Percentiles rank a stretch among this genome's conserved stretches.
Evolutionary conservation across 306 rosid genomes (phyloP).

Genomic region (Cicer cuneatum): DNA sequence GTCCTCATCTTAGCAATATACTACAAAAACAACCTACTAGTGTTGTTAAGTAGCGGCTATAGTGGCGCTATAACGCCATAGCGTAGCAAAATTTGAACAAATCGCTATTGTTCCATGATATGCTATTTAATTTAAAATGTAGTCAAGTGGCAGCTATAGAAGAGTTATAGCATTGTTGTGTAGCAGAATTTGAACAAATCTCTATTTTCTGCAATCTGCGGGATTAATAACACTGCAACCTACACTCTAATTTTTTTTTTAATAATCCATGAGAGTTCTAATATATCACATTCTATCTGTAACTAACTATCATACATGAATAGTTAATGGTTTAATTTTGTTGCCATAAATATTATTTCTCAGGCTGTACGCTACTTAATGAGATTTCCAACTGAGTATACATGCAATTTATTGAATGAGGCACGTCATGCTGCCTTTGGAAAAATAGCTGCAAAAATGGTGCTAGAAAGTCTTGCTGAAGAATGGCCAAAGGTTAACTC

Average conservation of each 20-base stretch:
- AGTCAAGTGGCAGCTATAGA: too few relatives aligned
- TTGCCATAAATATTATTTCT: slow-evolving; percentile 10
- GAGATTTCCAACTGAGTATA: slow-evolving; percentile 80
- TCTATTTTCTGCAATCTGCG: too few relatives aligned
- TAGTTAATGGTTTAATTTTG: slow-evolving; percentile 1
- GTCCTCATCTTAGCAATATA: slow-evolving; percentile 15
- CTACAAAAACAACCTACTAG: not conserved
- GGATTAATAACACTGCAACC: not conserved
- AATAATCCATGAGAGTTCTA: not conserved
- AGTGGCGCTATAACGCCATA: too few relatives aligned
- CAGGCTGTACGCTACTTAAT: slow-evolving; percentile 87
- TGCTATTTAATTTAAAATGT: too few relatives aligned
- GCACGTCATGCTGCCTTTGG: slow-evolving; percentile 88
- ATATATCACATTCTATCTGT: not conserved
- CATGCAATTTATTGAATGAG: slow-evolving; percentile 69
- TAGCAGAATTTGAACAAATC: too few relatives aligned
- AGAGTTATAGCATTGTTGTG: too few relatives aligned
- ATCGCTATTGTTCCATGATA: too few relatives aligned
- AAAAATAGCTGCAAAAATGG: slow-evolving; percentile 73
- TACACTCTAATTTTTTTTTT: not conserved
- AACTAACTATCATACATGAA: not conserved
- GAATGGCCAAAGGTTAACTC: slow-evolving; percentile 71
- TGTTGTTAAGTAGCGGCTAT: too few relatives aligned
- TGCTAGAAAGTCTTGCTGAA: slow-evolving; percentile 52
- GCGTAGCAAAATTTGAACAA: too few relatives aligned